Evolutionary conservation across 805 yeast species (phyloP).

Genomic region (Yamadazyma nakazawae): DNA sequence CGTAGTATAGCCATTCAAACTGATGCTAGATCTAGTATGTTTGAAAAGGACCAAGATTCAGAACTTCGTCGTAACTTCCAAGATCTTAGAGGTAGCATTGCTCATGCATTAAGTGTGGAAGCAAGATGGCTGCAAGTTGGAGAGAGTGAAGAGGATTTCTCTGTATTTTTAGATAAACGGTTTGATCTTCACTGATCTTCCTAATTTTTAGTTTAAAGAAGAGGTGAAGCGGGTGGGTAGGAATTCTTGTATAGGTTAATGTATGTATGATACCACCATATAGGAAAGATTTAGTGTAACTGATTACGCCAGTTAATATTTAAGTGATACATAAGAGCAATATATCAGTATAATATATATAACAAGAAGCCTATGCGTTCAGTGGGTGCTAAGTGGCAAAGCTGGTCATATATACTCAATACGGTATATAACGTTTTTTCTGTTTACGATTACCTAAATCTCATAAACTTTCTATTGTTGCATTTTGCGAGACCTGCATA

Average conservation of each 20-base stretch:
- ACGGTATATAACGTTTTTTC: too few relatives aligned
- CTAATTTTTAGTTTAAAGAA: not conserved
- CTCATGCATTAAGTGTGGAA: not conserved
- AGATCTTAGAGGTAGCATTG: not conserved
- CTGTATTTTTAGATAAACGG: constrained; percentile 1
- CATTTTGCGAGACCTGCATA: not conserved
- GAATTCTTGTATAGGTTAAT: too few relatives aligned
- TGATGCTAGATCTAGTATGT: not conserved
- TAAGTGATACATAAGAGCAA: too few relatives aligned
- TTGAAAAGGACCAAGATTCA: not conserved
- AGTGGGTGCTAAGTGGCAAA: too few relatives aligned
- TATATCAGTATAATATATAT: too few relatives aligned
- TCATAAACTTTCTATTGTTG: too few relatives aligned
- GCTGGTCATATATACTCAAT: too few relatives aligned
- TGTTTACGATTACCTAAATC: too few relatives aligned
- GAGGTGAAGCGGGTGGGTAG: not conserved
- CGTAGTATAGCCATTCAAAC: not conserved
- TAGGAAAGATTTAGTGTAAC: too few relatives aligned
- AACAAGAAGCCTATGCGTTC: too few relatives aligned
- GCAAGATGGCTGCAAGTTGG: constrained; percentile 2
- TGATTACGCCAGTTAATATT: too few relatives aligned
- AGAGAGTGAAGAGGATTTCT: constrained; percentile 2
- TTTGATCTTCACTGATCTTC: constrained; percentile 2
- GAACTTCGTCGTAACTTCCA: constrained; percentile 3
- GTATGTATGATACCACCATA: too few relatives aligned